Evolutionary conservation across 192 early-diverging fungal genomes (phyloP), one percentile per base, ranked within the genome.

Genomic region (Gamsiella multidivaricata): DNA sequence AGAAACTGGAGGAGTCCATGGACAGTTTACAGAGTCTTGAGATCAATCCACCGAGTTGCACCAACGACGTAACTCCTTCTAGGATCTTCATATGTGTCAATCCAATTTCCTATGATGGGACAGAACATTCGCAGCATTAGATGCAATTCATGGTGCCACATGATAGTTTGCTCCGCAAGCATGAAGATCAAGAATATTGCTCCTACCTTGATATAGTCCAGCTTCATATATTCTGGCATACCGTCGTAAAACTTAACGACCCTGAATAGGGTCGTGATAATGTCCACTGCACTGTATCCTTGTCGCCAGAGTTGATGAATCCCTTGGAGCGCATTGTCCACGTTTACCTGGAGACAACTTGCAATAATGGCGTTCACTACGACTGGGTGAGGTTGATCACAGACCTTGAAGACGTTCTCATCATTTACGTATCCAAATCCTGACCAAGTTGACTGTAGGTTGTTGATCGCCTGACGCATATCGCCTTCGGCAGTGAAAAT

Each of bases 391-490:
- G 97, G 97, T 71, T 95, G 95, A 70, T 99, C 97, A 80, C 97
- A 99, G 2, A 99, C 95, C 55, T 95, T 95, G 83, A 93, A 99
- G 6, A 98, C 96, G 65, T 97, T 95, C 20, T 96, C 95, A 3
- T 88, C 86, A 42, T 91, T 91, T 10, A 99, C 85, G 69, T 91
- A 87, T 10, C 89, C 90, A 65, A 97, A 98, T 26, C 95, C 96
- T 50, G 92, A 91, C 64, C 84, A 87, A 1, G 96, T 94, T 17
- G 95, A 89, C 81, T 98, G 96, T 43, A 99, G 83, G 61, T 98
- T 97, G 72, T 98, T 99, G 69, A 99, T 88, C 3, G 95, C 97
- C 82, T 98, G 97, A 23, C 97, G 91, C 96, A 99, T 97, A 69
- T 99, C 97, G 25, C 97, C 97, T 63, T 99, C 97, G 15, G 95